Conservation (phyloP, 306 rosid genomes). For the Prunus armeniaca region DNA sequence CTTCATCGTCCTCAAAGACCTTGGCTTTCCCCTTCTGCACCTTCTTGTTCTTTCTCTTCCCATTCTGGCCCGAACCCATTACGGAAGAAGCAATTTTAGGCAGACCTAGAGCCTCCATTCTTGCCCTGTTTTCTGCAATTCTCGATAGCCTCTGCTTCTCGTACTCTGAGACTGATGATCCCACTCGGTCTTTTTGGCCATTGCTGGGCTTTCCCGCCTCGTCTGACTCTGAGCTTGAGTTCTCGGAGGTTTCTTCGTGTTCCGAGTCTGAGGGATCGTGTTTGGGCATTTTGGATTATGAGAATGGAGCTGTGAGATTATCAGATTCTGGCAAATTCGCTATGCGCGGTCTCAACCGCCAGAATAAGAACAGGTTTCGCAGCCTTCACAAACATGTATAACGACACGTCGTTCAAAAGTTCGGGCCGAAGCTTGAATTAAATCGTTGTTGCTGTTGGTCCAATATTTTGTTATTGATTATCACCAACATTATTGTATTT, state of each 20-base stretch:
- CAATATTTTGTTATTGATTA: too few relatives aligned
- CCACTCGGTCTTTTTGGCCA: constrained; percentile 2
- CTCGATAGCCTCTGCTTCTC: constrained; percentile 73
- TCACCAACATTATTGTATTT: too few relatives aligned
- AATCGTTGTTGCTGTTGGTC: too few relatives aligned
- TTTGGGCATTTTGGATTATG: constrained; percentile 31
- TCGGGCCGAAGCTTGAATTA: not conserved
- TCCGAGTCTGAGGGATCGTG: constrained; percentile 31
- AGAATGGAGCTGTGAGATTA: not conserved
- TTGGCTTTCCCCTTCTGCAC: constrained; percentile 46
- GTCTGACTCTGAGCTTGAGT: constrained; percentile 41
- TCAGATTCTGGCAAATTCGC: not conserved
- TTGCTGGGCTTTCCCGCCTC: constrained; percentile 12
- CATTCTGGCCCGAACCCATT: constrained; percentile 29
- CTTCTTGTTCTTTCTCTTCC: not conserved
- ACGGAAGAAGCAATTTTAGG: constrained; percentile 57
- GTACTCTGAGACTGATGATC: constrained; percentile 36
- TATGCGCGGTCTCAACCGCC: not conserved
- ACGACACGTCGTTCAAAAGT: not conserved
- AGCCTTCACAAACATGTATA: too few relatives aligned
- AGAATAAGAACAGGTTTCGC: not conserved
- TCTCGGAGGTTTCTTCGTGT: constrained; percentile 21
- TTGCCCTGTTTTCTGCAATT: constrained; percentile 74
- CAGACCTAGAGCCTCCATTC: constrained; percentile 75
- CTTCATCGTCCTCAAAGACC: constrained; percentile 41